Percentiles rank a stretch among this genome's conserved stretches.
phyloP scores from a whole-genome alignment of 2,329 filamentous ascomycete species.

The Aschersonia sp. region DNA sequence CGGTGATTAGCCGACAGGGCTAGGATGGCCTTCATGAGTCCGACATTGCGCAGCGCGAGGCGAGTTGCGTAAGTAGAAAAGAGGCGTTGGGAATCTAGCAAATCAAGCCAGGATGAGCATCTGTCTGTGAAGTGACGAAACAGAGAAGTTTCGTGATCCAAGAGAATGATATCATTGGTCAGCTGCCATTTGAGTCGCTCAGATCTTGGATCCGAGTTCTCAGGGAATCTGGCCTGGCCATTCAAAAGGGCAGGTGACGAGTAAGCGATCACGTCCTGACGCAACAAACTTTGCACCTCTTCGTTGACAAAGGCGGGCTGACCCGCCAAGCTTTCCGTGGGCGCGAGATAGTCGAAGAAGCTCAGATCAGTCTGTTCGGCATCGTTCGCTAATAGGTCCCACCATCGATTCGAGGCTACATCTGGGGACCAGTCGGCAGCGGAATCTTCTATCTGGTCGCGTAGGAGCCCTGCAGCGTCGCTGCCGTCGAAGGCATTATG shows the following conservation, averaged over 20 bases:
- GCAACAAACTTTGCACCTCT: background rate
- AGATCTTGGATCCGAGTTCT: background rate
- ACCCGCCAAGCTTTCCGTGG: background rate
- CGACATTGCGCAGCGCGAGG: constrained; percentile 24
- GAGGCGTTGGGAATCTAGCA: background rate
- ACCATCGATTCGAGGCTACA: background rate
- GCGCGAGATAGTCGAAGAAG: background rate
- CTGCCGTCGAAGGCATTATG: background rate
- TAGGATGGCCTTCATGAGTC: constrained; percentile 41
- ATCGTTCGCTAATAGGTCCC: background rate
- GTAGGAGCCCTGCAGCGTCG: background rate
- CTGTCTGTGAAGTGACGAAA: background rate
- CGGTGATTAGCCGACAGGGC: constrained; percentile 37
- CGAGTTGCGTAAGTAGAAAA: background rate
- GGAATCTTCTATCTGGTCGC: background rate
- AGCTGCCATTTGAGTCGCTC: background rate
- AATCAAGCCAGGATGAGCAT: background rate
- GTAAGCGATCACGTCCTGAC: background rate
- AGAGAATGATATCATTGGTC: background rate
- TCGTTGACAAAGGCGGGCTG: background rate
- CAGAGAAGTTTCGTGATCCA: background rate
- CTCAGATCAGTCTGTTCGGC: background rate
- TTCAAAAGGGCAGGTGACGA: background rate
- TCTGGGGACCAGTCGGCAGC: background rate
- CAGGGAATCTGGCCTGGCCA: background rate